Base-by-base conservation (phyloP, 345 rosid genomes). In the Ceriops zippeliana region DNA sequence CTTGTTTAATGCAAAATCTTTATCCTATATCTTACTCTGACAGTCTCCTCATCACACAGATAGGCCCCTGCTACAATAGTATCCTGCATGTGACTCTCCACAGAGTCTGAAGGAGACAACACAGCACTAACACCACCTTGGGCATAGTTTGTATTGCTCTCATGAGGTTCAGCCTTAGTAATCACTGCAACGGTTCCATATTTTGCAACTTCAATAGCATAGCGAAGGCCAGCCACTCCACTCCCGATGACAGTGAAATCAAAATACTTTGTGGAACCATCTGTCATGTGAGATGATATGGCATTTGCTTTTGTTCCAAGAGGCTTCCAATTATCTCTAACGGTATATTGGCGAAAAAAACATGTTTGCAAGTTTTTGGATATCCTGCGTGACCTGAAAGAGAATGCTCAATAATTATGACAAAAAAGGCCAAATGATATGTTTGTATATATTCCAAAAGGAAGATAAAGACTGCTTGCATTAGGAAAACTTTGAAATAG, bases 81-180 rank as follows among this genome's bases (percentile, higher is more conserved):
- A 73, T 95, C 97, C 79, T 79, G 92, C 96, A 95, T 81, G 81
- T 95, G 99, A 80, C 92, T 95, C 85, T 95, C 99, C 7, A 95
- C 97, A 49, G 99, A 95, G 81, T 95, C 99, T 54, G 82, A 78
- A 69, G 96, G 93, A 62, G 96, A 95, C 72, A 95, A 73, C 31
- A 91, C 99, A 1, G 99, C 99, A 75, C 97, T 95, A 71, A 91
- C 97, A 64, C 99, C 99, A 24, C 97, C 99, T 83, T 91, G 97
- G 49, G 97, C 97, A 83, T 95, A 95, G 83, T 87, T 91, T 61
- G 99, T 95, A 83, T 88, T 91, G 82, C 99, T 86, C 82, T 91
- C 96, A 67, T 95, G 96, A 75, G 96, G 97, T 83, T 95, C 97
- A 6, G 91, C 99, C 85, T 91, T 91, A 10, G 97, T 95, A 56